Percentiles rank a stretch among this genome's conserved stretches.
Evolutionary conservation across 768 basidiomycete genomes (phyloP).

Genomic region (Amanita muscaria): DNA sequence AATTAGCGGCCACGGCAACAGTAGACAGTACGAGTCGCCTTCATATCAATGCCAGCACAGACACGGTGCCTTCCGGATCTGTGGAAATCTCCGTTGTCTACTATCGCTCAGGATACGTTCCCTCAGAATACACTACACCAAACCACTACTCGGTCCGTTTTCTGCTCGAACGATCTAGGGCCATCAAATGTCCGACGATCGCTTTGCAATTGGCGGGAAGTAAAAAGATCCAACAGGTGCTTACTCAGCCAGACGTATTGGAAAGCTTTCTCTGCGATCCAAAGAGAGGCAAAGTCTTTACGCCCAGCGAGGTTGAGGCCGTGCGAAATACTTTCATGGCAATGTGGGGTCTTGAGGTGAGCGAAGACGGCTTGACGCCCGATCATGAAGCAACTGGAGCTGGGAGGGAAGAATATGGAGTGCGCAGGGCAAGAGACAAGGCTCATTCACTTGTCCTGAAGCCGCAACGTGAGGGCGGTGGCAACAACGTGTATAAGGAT

Average conservation of each 20-base stretch:
- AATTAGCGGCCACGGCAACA: constrained; percentile 51
- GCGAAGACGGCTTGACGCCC: constrained; percentile 25
- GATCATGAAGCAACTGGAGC: constrained; percentile 19
- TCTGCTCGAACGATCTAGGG: constrained; percentile 68
- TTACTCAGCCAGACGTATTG: constrained; percentile 64
- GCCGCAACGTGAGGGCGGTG: constrained; percentile 96
- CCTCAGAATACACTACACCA: constrained; percentile 64
- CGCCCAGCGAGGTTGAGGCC: constrained; percentile 34
- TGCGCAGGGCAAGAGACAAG: constrained; percentile 41
- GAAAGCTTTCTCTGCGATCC: constrained; percentile 57
- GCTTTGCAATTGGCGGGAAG: constrained; percentile 91
- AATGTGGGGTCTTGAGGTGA: constrained; percentile 76
- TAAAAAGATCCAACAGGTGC: constrained; percentile 91
- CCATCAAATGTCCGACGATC: constrained; percentile 90
- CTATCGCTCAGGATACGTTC: constrained; percentile 85
- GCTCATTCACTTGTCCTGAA: constrained; percentile 74
- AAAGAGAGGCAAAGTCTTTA: constrained; percentile 28
- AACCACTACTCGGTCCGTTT: constrained; percentile 66
- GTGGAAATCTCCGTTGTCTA: constrained; percentile 84
- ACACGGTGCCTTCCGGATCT: constrained; percentile 22
- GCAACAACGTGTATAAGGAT: constrained; percentile 88
- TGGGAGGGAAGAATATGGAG: constrained; percentile 30
- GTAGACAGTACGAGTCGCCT: constrained; percentile 41
- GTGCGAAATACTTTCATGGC: constrained; percentile 77
- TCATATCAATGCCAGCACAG: constrained; percentile 27